Base-by-base conservation (phyloP, 371 early-diverging fungal species). In the Mortierella sp. region DNA sequence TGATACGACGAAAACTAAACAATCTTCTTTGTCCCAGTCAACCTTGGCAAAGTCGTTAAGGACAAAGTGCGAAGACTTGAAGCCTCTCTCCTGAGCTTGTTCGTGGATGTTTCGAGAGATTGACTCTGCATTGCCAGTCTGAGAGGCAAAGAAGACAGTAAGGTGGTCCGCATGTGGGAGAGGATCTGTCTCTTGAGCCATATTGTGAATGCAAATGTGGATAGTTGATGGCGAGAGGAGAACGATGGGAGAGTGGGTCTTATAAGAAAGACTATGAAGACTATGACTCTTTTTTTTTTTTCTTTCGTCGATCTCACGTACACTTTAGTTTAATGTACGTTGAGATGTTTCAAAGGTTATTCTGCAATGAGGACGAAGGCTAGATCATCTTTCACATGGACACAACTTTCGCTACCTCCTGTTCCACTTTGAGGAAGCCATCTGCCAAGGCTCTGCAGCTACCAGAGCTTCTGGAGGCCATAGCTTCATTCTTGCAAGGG, bases 121-220 rank as follows among this genome's bases (percentile, higher is more conserved):
- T 85, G 92, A 95, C 84, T 97, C 97, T 22, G 97, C 95, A 85
- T 94, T 97, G 37, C 97, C 97, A 0, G 96, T 97, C 84, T 97
- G 96, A 28, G 97, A 96, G 14, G 94, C 97, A 86, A 93, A 97
- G 58, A 96, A 78, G 67, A 94, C 85, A 49, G 88, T 74, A 54
- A 84, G 67, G 35, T 81, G 81, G 28, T 76, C 81, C 14, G 81
- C 73, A 45, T 75, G 69, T 1, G 81, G 81, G 18, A 75, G 24
- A 12, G 18, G 40, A 54, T 81, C 69, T 1, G 40, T 32, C 22
- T 78, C 73, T 35, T 73, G 78, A 28, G 66, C 73, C 78, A 78
- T 78, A 11, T 45, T 54, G 22, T 5, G 9, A 26, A 22, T 54
- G 54, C 3, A 26, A 26, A 9, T 0, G 28, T 22, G 54, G 9